A percentile compares a stretch with the other conserved stretches of the same genome.
phyloP scores from a whole-genome alignment of 1,284 basidiomycete species.

The Ustilago hordei region DNA sequence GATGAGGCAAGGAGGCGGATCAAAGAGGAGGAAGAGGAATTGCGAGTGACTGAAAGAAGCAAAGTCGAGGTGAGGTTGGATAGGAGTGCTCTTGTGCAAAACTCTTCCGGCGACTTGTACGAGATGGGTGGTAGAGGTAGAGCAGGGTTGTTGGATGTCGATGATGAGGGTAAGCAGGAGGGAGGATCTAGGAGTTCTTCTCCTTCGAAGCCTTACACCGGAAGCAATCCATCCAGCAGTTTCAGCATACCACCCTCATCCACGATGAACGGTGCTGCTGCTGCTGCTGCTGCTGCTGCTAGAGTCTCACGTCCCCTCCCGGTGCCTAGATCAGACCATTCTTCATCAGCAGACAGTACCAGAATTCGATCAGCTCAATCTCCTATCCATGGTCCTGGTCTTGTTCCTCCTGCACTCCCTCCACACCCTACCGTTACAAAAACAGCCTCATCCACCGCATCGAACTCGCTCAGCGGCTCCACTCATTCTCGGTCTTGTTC shows the following conservation, averaged over 20 bases:
- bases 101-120: slow-evolving; percentile 39
- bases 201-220: background rate
- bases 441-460: slow-evolving; percentile 7
- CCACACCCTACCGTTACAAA: background rate
- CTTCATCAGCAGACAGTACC: slow-evolving; percentile 32
- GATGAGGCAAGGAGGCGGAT: slow-evolving; percentile 41
- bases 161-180: background rate
- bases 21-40: slow-evolving; percentile 55
- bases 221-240: slow-evolving; percentile 4
- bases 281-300: background rate
- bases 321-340: slow-evolving; percentile 29
- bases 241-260: background rate
- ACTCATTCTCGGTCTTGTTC: background rate
- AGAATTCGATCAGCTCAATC: slow-evolving; percentile 18
- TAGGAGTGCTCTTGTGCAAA: slow-evolving; percentile 41
- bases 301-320: slow-evolving; percentile 29
- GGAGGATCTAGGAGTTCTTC: slow-evolving; percentile 12
- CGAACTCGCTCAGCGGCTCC: background rate
- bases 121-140: slow-evolving; percentile 17
- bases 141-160: background rate
- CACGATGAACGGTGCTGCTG: background rate
- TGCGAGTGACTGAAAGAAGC: slow-evolving; percentile 49
- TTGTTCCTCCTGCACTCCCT: slow-evolving; percentile 3
- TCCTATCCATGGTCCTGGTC: background rate
- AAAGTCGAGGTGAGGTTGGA: slow-evolving; percentile 51